Evolutionary conservation across 139 green algal species (phyloP).

Genomic region (Coelastrella sp.): DNA sequence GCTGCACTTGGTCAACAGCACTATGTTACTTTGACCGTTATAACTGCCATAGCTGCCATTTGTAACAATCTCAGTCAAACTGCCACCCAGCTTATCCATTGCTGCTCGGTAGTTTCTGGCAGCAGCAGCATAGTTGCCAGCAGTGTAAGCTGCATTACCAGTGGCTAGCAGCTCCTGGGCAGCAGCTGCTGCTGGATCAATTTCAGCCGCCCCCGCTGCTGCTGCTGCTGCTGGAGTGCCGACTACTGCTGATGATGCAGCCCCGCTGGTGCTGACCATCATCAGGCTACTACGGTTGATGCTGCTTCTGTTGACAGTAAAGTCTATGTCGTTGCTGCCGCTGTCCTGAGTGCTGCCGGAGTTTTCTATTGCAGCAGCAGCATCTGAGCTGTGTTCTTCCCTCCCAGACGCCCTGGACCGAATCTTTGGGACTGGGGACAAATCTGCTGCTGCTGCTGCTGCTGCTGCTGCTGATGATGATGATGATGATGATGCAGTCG

Average conservation of each 20-base stretch:
- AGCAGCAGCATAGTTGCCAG: neutral
- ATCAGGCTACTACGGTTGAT: neutral
- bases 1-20: conserved; percentile 39
- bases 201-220: neutral
- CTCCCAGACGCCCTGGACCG: too few relatives aligned
- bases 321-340: neutral
- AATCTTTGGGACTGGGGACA: too few relatives aligned
- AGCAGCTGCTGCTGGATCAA: neutral
- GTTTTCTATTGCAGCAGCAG: too few relatives aligned
- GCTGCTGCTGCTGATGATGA: too few relatives aligned
- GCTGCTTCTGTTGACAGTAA: conserved; percentile 4
- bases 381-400: too few relatives aligned
- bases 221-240: neutral
- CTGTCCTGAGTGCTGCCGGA: neutral
- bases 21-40: neutral
- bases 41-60: neutral
- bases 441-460: too few relatives aligned
- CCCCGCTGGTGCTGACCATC: neutral
- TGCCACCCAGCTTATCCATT: conserved; percentile 6
- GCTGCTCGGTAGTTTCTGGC: neutral
- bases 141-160: conserved; percentile 34
- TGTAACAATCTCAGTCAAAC: neutral
- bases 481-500: too few relatives aligned
- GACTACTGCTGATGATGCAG: neutral
- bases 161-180: neutral